Evolutionary conservation across 306 rosid species (phyloP).

Genomic region (Malus sieversii): DNA sequence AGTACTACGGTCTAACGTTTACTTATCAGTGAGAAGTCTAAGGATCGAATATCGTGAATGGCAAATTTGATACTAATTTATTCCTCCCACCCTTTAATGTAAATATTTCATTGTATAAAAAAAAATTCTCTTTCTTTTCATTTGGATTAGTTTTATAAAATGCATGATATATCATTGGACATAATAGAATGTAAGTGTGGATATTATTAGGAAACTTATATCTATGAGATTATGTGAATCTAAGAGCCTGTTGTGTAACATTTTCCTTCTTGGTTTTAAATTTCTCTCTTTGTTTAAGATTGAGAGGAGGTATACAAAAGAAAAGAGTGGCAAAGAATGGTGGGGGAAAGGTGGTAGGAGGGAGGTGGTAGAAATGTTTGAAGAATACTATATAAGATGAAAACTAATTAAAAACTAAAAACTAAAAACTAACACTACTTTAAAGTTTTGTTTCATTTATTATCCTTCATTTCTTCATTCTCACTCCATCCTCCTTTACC

Average conservation of each 20-base stretch:
- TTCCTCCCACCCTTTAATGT: too few relatives aligned
- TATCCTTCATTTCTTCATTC: neutral
- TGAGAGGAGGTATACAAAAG: neutral
- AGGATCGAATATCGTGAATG: fast-evolving
- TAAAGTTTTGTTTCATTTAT: too few relatives aligned
- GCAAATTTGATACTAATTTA: too few relatives aligned
- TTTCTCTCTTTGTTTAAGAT: neutral
- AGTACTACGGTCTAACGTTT: too few relatives aligned
- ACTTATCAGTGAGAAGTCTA: neutral
- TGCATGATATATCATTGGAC: neutral
- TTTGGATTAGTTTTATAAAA: neutral
- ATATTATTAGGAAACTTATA: neutral
- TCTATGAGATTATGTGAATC: neutral
- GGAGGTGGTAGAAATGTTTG: neutral
- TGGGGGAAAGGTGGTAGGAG: neutral
- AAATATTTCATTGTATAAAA: too few relatives aligned
- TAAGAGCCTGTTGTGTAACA: neutral
- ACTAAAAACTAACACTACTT: neutral
- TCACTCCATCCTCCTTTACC: too few relatives aligned
- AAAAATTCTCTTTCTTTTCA: too few relatives aligned
- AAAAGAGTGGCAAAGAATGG: neutral
- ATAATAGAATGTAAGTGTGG: neutral
- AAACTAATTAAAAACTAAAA: neutral
- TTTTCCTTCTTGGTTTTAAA: neutral
- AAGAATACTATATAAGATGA: neutral